These are phyloP conservation scores for Xylaria multiplex DNA, from an alignment of 2,329 filamentous ascomycete genomes.

Conservation along the genomic window DNA sequence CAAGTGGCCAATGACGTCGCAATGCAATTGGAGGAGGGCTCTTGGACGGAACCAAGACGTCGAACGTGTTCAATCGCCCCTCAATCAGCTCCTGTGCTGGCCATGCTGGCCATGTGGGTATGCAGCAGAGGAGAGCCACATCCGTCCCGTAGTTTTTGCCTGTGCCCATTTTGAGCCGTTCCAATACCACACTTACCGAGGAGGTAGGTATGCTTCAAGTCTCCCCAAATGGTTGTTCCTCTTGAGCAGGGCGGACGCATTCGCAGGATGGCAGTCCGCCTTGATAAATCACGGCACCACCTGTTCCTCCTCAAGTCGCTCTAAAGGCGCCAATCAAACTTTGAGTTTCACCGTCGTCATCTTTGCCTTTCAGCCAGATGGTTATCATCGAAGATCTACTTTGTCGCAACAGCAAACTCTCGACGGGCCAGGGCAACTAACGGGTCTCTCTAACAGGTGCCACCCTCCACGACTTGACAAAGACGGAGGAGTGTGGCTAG, in stretches of 20 bases:
- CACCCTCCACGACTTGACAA: conserved; percentile 27
- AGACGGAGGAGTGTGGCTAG: conserved; percentile 22
- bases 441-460: conserved; percentile 18
- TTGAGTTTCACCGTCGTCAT: conserved; percentile 12
- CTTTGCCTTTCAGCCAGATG: conserved; percentile 26
- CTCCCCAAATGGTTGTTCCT: conserved; percentile 10
- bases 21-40: conserved; percentile 13
- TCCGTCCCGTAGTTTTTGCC: background rate
- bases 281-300: conserved; percentile 21
- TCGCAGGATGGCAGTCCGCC: conserved; percentile 13
- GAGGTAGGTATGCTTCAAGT: conserved; percentile 10
- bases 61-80: conserved; percentile 14
- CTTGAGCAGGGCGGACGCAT: conserved; percentile 8
- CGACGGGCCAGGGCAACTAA: conserved; percentile 18
- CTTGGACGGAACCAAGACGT: conserved; percentile 11
- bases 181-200: background rate
- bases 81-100: conserved; percentile 15
- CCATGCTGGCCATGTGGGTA: conserved; percentile 23
- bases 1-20: conserved; percentile 22
- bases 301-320: conserved; percentile 17
- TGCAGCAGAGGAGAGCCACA: conserved; percentile 13
- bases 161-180: conserved; percentile 5
- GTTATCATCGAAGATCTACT: conserved; percentile 33
- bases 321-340: conserved; percentile 28
- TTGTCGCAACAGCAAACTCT: conserved; percentile 26